A percentile compares a stretch with the other conserved stretches of the same genome.
Evolutionary conservation across 139 green algal species (phyloP).

Genomic region (Deuterostichococcus epilithicus): DNA sequence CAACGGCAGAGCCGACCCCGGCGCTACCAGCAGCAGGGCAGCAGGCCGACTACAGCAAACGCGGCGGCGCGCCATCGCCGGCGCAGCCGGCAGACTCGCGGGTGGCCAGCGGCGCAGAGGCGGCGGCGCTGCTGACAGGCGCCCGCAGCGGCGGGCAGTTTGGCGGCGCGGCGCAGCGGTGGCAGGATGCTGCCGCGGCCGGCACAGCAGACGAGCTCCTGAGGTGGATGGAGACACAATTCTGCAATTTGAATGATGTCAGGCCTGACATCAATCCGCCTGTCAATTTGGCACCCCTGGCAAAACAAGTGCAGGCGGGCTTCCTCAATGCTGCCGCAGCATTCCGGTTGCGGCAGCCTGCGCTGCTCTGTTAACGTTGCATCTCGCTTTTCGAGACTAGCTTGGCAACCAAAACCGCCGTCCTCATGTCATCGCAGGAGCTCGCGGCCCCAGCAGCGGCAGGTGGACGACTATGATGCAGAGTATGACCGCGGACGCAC

Average conservation of each 20-base stretch:
- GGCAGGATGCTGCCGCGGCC: not conserved
- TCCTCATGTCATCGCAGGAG: not conserved
- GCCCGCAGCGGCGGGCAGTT: too few relatives aligned
- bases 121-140: not conserved
- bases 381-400: not conserved
- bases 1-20: not conserved
- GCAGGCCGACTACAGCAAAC: too few relatives aligned
- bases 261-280: not conserved
- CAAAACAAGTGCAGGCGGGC: too few relatives aligned
- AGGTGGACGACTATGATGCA: conserved; percentile 30
- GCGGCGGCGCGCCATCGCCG: too few relatives aligned
- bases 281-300: not conserved
- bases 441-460: conserved; percentile 9
- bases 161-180: not conserved
- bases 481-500: conserved; percentile 33
- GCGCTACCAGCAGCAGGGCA: too few relatives aligned
- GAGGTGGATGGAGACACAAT: not conserved
- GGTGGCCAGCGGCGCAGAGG: not conserved
- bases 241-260: not conserved
- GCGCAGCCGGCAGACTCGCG: too few relatives aligned
- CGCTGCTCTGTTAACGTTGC: not conserved
- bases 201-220: not conserved
- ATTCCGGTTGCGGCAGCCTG: too few relatives aligned
- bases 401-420: not conserved
- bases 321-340: too few relatives aligned